Percentiles rank a stretch among this genome's conserved stretches.
These are phyloP conservation scores for Bryoglossum gracile DNA, from an alignment of 495 filamentous ascomycete species.

Conservation along the genomic window DNA sequence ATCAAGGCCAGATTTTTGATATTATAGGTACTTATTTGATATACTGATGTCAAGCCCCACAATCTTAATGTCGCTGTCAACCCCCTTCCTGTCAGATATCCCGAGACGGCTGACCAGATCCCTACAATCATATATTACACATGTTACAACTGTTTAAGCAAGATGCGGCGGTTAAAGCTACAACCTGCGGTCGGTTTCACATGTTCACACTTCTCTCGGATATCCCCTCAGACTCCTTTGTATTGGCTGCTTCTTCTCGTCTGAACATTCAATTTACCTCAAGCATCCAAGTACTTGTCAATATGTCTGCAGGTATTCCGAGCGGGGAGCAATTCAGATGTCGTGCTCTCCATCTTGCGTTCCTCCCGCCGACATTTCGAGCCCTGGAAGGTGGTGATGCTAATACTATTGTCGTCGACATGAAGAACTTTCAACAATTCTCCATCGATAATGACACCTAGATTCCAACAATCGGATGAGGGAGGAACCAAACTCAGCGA, in stretches of 20 bases:
- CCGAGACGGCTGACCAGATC: slow-evolving; percentile 49
- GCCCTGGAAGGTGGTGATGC: slow-evolving; percentile 37
- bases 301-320: too few relatives aligned
- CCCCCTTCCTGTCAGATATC: slow-evolving; percentile 56
- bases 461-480: slow-evolving; percentile 57
- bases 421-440: slow-evolving; percentile 40
- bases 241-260: too few relatives aligned
- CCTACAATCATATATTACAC: slow-evolving; percentile 54
- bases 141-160: slow-evolving; percentile 42
- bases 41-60: slow-evolving; percentile 40
- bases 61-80: slow-evolving; percentile 55
- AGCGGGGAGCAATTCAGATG: too few relatives aligned
- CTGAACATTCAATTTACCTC: too few relatives aligned
- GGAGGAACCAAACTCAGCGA: slow-evolving; percentile 55
- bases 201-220: too few relatives aligned
- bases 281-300: too few relatives aligned
- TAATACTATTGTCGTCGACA: slow-evolving; percentile 50
- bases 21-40: too few relatives aligned
- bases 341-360: slow-evolving; percentile 35
- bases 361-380: slow-evolving; percentile 11
- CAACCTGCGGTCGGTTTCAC: too few relatives aligned
- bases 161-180: slow-evolving; percentile 69
- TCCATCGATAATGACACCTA: slow-evolving; percentile 14
- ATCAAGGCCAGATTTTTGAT: too few relatives aligned
- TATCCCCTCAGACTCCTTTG: too few relatives aligned